Conservation (phyloP, 306 rosid genomes). For the Citrullus colocynthis region DNA sequence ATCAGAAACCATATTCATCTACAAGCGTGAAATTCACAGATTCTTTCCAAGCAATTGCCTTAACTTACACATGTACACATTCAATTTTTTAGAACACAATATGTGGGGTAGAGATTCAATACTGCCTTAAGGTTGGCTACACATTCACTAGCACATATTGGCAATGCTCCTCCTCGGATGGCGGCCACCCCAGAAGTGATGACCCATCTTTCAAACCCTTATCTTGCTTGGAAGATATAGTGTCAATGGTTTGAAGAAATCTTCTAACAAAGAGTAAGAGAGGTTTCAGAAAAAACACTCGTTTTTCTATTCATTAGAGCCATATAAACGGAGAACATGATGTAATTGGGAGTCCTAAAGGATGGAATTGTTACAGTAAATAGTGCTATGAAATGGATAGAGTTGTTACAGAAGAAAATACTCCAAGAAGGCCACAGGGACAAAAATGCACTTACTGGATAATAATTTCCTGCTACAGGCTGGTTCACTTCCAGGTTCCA, state of each 20-base stretch:
- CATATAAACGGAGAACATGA: not conserved
- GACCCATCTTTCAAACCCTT: not conserved
- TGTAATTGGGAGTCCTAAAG: not conserved
- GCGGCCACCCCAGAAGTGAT: not conserved
- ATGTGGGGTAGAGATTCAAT: not conserved
- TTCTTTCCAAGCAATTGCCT: not conserved
- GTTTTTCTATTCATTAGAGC: not conserved
- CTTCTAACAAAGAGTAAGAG: not conserved
- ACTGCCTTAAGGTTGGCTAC: not conserved
- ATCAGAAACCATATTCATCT: not conserved
- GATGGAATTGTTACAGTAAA: not conserved
- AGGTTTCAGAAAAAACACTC: not conserved
- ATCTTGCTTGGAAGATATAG: not conserved
- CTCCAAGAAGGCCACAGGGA: not conserved
- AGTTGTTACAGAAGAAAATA: not conserved
- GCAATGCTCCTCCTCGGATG: not conserved
- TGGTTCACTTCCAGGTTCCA: conserved; percentile 47
- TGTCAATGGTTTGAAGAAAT: not conserved
- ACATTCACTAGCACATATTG: not conserved
- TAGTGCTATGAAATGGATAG: not conserved
- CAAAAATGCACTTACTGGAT: conserved; percentile 28
- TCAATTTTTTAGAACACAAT: not conserved
- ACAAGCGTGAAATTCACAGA: not conserved
- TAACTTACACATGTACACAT: not conserved
- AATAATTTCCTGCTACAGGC: conserved; percentile 52